Evolutionary conservation across 176 grass and related monocot species (phyloP), one percentile per base, ranked within the genome.

Genomic region (Pontederia crassipes): DNA sequence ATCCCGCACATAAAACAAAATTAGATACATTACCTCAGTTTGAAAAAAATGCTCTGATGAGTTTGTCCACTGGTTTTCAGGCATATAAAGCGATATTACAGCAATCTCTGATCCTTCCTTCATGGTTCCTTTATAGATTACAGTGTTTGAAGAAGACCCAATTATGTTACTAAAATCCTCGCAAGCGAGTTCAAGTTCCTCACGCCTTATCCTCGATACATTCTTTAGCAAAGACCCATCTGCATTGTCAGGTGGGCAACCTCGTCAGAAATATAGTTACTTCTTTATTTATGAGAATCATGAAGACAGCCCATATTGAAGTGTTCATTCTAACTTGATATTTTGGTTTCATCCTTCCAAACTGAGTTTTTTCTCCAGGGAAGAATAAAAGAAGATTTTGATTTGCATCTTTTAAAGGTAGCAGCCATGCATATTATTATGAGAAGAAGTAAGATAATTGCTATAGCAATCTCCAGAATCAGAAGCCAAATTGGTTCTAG

Each of bases 141-240:
- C 59, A 51, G 74, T 88, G 57, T 98, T 79, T 15, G 74, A 72
- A 61, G 84, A 92, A 55, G 87, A 98, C 52, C 87, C 87, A 46
- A 92, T 98, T 50, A 98, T 92, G 75, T 98, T 98, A 84, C 93
- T 98, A 70, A 98, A 98, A 72, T 98, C 93, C 70, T 92, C 93
- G 20, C 93, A 98, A 57, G 93, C 79, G 74, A 75, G 76, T 52
- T 83, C 77, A 61, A 98, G 81, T 63, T 88, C 87, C 29, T 72
- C 84, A 13, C 88, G 79, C 46, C 49, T 89, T 69, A 89, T 77
- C 78, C 81, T 92, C 9, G 54, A 53, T 11, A 92, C 77, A 66
- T 81, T 82, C 9, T 45, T 75, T 65, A 92, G 66, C 61, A 92
- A 57, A 51, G 82, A 68, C 26, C 77, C 77, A 61, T 92, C 93